Base-by-base conservation (phyloP, 352 stramenopile genomes). In the Pythium vanterpoolii region DNA sequence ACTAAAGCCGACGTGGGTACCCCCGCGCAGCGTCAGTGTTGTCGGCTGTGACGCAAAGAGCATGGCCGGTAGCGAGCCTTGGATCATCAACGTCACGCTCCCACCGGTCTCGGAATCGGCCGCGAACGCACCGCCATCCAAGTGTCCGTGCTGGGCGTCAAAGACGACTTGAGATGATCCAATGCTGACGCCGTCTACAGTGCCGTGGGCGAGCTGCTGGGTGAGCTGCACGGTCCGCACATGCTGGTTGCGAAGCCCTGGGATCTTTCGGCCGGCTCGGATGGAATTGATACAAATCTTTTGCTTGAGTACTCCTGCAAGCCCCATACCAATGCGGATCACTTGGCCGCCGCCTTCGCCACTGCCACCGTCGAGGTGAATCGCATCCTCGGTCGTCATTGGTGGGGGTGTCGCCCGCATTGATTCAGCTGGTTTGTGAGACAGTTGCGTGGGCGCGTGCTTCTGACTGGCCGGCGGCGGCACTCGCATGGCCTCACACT, bases 291-390 rank as follows among this genome's bases (percentile, higher is more conserved):
- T 77, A 1, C 58, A 65, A 8, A 97, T 64, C 26, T 70, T 55
- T 19, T 77, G 77, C 24, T 74, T 60, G 30, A 91, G 64, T 26
- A 97, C 76, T 4, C 76, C 69, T 8, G 81, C 83, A 18, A 96
- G 78, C 0, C 74, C 76, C 36, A 87, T 80, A 1, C 87, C 71
- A 30, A 97, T 87, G 5, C 90, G 87, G 24, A 97, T 64, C 28
- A 98, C 73, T 57, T 98, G 91, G 0, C 91, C 91, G 48, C 91
- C 91, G 44, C 91, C 91, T 74, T 98, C 91, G 27, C 82, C 77
- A 16, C 63, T 71, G 8, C 77, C 76, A 21, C 82, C 82, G 31
- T 92, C 63, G 4, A 92, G 40, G 3, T 74, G 43, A 14, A 82
- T 60, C 8, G 56, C 56, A 19, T 68, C 56, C 21, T 68, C 27